These are phyloP conservation scores for Fusarium beomiforme DNA, from an alignment of 2,329 filamentous ascomycete genomes.

Conservation along the genomic window DNA sequence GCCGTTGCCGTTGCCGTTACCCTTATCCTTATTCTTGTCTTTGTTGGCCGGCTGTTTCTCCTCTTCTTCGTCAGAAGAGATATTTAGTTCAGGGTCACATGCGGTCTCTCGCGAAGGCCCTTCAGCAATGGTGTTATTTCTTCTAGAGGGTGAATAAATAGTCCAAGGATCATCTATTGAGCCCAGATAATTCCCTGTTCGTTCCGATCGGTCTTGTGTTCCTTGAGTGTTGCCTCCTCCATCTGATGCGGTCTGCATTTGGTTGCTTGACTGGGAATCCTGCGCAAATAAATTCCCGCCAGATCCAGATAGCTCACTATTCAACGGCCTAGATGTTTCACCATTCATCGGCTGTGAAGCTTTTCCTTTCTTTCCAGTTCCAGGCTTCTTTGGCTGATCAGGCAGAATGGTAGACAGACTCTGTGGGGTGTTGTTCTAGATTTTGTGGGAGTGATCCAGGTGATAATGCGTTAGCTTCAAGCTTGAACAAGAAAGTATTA, in stretches of 20 bases:
- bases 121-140: not conserved
- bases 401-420: not conserved
- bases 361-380: not conserved
- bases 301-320: not conserved
- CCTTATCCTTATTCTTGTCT: too few species aligned
- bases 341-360: not conserved
- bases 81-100: not conserved
- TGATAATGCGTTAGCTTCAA: not conserved
- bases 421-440: not conserved
- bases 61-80: not conserved
- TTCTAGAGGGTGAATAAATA: too few species aligned
- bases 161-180: too few species aligned
- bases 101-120: not conserved
- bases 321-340: not conserved
- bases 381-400: not conserved
- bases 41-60: not conserved
- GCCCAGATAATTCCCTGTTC: too few species aligned
- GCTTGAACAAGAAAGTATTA: not conserved
- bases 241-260: not conserved
- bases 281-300: not conserved
- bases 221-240: not conserved
- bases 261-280: not conserved
- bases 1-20: too few species aligned
- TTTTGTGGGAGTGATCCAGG: not conserved
- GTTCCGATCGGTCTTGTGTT: not conserved